These are phyloP conservation scores for Starmerella powellii DNA, from an alignment of 805 yeast species.

Conservation along the genomic window DNA sequence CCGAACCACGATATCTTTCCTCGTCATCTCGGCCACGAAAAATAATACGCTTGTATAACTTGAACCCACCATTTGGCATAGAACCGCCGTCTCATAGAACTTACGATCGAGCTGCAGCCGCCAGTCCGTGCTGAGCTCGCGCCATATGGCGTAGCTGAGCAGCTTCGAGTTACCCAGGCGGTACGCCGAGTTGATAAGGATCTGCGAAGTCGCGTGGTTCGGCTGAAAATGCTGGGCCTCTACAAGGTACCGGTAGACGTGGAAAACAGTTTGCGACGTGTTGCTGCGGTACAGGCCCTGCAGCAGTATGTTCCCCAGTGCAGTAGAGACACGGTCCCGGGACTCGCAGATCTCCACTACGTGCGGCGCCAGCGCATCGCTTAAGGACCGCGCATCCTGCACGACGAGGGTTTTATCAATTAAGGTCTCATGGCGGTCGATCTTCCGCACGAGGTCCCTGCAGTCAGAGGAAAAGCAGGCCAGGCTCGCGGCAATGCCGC, in stretches of 20 bases:
- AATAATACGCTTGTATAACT: conserved; percentile 16
- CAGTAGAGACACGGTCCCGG: not conserved
- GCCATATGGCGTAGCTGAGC: conserved; percentile 22
- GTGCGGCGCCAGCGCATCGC: conserved; percentile 13
- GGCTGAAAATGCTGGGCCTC: conserved; percentile 9
- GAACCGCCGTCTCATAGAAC: conserved; percentile 23
- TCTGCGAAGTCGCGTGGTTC: conserved; percentile 15
- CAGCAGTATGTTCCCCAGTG: conserved; percentile 12
- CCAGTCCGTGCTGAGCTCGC: conserved; percentile 13
- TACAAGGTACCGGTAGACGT: conserved; percentile 13
- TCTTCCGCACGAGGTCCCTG: not conserved
- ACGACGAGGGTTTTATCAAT: not conserved
- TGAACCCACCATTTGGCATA: conserved; percentile 23
- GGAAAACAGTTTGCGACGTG: conserved; percentile 18
- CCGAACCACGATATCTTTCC: conserved; percentile 18
- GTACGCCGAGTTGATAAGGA: conserved; percentile 22
- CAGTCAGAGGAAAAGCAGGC: conserved; percentile 2
- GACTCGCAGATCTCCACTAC: not conserved
- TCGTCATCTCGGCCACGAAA: conserved; percentile 24
- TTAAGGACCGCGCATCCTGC: conserved; percentile 9
- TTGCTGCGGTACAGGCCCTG: conserved; percentile 13
- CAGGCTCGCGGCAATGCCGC: conserved; percentile 10
- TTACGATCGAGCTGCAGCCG: conserved; percentile 17
- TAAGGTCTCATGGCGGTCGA: not conserved
- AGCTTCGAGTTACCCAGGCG: conserved; percentile 27